Evolutionary conservation across 2,329 filamentous ascomycete species (phyloP).

Genomic region (Hirsutella minnesotensis): DNA sequence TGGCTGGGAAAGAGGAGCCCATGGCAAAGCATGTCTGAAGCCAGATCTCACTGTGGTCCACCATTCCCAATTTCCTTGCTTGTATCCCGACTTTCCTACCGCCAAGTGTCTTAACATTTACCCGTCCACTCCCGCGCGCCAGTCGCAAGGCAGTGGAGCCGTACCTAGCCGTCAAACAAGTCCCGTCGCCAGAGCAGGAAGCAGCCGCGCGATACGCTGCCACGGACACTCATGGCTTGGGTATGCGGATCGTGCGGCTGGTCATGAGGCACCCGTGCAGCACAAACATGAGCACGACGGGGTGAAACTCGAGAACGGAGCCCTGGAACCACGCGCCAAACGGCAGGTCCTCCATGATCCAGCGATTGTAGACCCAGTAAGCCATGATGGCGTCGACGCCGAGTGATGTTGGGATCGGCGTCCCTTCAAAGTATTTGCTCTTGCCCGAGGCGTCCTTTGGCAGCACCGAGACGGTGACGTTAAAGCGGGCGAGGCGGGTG

Average conservation of each 20-base stretch:
- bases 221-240: constrained; percentile 52
- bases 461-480: constrained; percentile 80
- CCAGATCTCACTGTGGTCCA: too few relatives aligned
- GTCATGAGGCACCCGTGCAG: constrained; percentile 91
- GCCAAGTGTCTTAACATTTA: too few relatives aligned
- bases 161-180: too few relatives aligned
- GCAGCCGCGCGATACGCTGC: too few relatives aligned
- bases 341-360: constrained; percentile 70
- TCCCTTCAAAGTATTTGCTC: constrained; percentile 91
- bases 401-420: constrained; percentile 85
- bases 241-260: constrained; percentile 87
- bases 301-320: constrained; percentile 70
- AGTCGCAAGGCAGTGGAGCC: too few relatives aligned
- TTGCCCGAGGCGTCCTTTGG: constrained; percentile 90
- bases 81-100: too few relatives aligned
- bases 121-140: too few relatives aligned
- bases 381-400: constrained; percentile 75
- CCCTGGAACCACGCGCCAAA: constrained; percentile 58
- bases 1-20: too few relatives aligned
- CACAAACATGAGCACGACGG: constrained; percentile 67
- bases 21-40: too few relatives aligned
- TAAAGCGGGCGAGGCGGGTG: constrained; percentile 89
- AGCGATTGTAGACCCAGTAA: constrained; percentile 74
- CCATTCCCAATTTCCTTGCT: too few relatives aligned
- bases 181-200: too few relatives aligned